Conservation (phyloP, 2,329 filamentous ascomycete species). For the Colletotrichum tropicicola region DNA sequence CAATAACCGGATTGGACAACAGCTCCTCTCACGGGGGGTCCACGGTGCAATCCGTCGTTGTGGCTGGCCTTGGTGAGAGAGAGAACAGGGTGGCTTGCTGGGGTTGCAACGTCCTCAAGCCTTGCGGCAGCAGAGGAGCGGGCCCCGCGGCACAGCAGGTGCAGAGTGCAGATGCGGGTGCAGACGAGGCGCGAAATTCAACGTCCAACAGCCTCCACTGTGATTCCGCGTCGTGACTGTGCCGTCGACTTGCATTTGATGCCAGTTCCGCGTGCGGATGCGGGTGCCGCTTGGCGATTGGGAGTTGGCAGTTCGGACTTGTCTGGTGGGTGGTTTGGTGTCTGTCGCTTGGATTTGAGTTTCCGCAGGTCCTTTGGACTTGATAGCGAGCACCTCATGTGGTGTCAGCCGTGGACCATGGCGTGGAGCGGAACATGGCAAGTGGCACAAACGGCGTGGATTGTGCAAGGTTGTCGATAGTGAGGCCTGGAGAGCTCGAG, state of each 20-base stretch:
- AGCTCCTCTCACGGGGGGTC: not conserved
- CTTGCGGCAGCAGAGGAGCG: not conserved
- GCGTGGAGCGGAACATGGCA: not conserved
- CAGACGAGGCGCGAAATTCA: slow-evolving; percentile 6
- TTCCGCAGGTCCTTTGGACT: slow-evolving; percentile 7
- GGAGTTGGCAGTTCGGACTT: not conserved
- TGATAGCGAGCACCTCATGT: not conserved
- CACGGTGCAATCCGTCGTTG: not conserved
- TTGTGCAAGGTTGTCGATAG: not conserved
- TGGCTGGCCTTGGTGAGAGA: slow-evolving; percentile 6
- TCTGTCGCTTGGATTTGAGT: not conserved
- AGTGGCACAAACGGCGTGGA: not conserved
- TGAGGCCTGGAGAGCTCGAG: not conserved
- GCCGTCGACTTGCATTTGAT: slow-evolving; percentile 9
- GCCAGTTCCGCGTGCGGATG: not conserved
- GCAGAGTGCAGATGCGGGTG: slow-evolving; percentile 10
- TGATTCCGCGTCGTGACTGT: slow-evolving; percentile 7
- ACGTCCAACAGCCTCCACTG: slow-evolving; percentile 5
- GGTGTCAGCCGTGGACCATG: not conserved
- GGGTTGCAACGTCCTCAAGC: not conserved
- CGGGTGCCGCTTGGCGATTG: not conserved
- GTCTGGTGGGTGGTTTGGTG: not conserved
- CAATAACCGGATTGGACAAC: slow-evolving; percentile 13
- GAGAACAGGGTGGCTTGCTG: not conserved
- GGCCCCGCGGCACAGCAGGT: slow-evolving; percentile 3